phyloP scores from a whole-genome alignment of 2,329 filamentous ascomycete species.

The Ascochyta viciae-villosae region DNA sequence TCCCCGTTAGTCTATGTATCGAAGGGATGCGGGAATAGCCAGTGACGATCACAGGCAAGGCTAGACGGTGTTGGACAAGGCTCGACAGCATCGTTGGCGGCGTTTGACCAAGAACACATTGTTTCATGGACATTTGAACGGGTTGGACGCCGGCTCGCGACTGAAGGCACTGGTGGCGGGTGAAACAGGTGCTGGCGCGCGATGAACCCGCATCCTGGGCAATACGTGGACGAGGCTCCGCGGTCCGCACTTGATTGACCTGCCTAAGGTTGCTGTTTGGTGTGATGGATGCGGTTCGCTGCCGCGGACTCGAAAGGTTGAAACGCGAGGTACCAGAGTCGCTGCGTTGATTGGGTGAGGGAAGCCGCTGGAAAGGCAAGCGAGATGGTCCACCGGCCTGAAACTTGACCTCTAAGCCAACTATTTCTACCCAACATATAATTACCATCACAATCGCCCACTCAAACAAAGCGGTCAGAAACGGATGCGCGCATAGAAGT shows the following conservation, averaged over 20 bases:
- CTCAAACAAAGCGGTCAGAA: background rate
- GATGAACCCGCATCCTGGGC: slow-evolving; percentile 17
- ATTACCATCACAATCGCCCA: slow-evolving; percentile 4
- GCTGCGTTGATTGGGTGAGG: slow-evolving; percentile 12
- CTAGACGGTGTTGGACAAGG: slow-evolving; percentile 16
- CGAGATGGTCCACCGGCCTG: slow-evolving; percentile 13
- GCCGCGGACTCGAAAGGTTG: slow-evolving; percentile 18
- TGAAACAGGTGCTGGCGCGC: slow-evolving; percentile 32
- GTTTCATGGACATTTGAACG: slow-evolving; percentile 43
- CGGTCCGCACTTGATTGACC: slow-evolving; percentile 8
- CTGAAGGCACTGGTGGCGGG: slow-evolving; percentile 21
- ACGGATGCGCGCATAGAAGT: background rate
- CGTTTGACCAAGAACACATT: slow-evolving; percentile 31
- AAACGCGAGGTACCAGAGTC: slow-evolving; percentile 26
- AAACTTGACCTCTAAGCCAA: slow-evolving; percentile 10
- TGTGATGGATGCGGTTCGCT: slow-evolving; percentile 20
- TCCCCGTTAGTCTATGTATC: slow-evolving; percentile 5
- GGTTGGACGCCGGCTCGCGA: slow-evolving; percentile 13
- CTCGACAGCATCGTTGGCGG: slow-evolving; percentile 3
- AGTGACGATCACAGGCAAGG: slow-evolving; percentile 24
- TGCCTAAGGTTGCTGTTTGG: slow-evolving; percentile 12
- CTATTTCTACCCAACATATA: slow-evolving; percentile 11
- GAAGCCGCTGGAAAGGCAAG: slow-evolving; percentile 9
- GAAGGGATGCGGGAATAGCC: slow-evolving; percentile 9
- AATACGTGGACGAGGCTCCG: slow-evolving; percentile 19